Percentiles rank a stretch among this genome's conserved stretches.
phyloP scores from a whole-genome alignment of 371 early-diverging fungal species.

The Rhizopus arrhizus region DNA sequence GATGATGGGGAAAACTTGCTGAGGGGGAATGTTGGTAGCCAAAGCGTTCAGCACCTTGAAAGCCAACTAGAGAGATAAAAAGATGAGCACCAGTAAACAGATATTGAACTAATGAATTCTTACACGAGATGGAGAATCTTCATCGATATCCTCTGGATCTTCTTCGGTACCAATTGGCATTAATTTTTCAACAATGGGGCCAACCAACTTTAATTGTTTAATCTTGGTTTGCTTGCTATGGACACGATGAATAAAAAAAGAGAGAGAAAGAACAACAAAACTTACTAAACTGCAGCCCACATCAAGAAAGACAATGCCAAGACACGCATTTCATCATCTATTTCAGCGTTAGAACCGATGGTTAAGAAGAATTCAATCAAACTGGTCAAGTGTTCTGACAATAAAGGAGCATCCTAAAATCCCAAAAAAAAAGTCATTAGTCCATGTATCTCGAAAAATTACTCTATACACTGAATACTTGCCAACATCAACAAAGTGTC shows the following conservation, averaged over 20 bases:
- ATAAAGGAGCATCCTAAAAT: conserved; percentile 69
- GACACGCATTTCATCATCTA: conserved; percentile 70
- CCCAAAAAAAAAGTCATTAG: no score
- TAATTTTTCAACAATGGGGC: conserved; percentile 69
- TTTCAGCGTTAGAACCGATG: conserved; percentile 63
- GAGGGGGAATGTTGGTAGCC: conserved; percentile 79
- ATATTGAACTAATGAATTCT: neutral
- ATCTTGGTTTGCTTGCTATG: conserved; percentile 73
- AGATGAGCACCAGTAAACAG: neutral
- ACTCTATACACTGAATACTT: conserved; percentile 13
- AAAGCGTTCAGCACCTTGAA: conserved; percentile 73
- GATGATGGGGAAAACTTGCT: conserved; percentile 82
- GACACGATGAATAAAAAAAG: neutral
- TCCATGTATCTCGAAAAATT: neutral
- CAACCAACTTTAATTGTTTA: conserved; percentile 74
- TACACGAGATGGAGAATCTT: conserved; percentile 73
- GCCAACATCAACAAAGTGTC: conserved; percentile 74
- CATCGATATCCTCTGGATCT: conserved; percentile 79
- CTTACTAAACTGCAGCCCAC: conserved; percentile 77
- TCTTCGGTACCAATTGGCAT: conserved; percentile 84
- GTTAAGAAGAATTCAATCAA: conserved; percentile 76
- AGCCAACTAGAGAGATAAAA: conserved; percentile 41
- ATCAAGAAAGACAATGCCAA: conserved; percentile 80
- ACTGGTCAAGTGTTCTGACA: conserved; percentile 71
- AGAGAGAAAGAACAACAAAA: neutral